Percentiles rank a stretch among this genome's conserved stretches.
These are phyloP conservation scores for Paramecium octaurelia DNA, from an alignment of 73 alveolate genomes.

Conservation along the genomic window DNA sequence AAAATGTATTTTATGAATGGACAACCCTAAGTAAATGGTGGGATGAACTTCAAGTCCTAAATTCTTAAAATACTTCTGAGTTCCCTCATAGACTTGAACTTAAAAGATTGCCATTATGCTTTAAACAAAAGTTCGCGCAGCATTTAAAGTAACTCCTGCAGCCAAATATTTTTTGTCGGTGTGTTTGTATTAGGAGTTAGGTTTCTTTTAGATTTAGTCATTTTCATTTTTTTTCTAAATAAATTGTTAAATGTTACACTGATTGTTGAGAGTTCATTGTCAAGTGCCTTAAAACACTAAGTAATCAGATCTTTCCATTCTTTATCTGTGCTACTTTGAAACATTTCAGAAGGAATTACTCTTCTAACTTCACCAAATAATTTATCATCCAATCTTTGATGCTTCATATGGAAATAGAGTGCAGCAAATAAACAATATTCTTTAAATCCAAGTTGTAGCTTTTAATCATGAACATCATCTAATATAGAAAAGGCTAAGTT, in stretches of 20 bases:
- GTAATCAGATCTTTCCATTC: neutral
- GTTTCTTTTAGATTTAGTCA: neutral
- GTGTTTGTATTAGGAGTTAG: neutral
- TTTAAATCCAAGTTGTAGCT: neutral
- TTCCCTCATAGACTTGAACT: neutral
- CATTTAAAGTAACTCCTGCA: conserved; percentile 1
- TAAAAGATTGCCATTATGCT: neutral
- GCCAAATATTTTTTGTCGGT: conserved; percentile 14
- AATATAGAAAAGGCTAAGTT: neutral
- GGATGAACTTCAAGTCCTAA: neutral
- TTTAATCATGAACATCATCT: conserved; percentile 7
- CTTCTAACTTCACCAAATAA: neutral
- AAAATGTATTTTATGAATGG: conserved; percentile 10
- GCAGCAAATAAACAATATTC: conserved; percentile 38
- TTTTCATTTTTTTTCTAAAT: neutral
- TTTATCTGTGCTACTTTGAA: neutral
- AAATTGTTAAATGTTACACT: neutral
- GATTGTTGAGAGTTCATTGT: neutral
- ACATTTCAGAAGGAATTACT: neutral
- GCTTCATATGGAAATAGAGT: conserved; percentile 4
- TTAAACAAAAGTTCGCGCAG: neutral
- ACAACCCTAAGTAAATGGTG: conserved; percentile 4
- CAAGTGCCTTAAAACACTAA: neutral
- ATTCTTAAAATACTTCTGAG: neutral
- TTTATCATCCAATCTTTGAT: neutral